Evolutionary conservation across 192 early-diverging fungal genomes (phyloP), one percentile per base, ranked within the genome.

Genomic region (Gonapodya sp.): DNA sequence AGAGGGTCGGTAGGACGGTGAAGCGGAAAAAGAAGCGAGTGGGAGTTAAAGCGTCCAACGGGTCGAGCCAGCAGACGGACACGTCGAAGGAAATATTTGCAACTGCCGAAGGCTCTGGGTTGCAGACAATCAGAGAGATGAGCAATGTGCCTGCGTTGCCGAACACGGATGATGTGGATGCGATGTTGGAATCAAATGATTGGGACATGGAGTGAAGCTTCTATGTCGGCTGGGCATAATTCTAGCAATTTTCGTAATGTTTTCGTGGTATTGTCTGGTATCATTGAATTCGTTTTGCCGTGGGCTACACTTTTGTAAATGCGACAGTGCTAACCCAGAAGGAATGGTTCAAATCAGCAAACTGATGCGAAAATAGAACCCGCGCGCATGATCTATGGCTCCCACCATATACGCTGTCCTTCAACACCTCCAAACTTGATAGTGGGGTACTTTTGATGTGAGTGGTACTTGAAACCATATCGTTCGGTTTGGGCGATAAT

Each of bases 391-490:
- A 96, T 94, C 2, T 88, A 95, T 83, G 46, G 24, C 46, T 64
- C 46, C 24, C 46, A 64, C 46, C 46, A 64, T 64, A 64, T 64
- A 64, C 46, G 46, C 46, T 95, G 94, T n/a, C 96, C 96, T 34
- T 90, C 91, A 0, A 89, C 89, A 0, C 96, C 96, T 79, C 96
- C 95, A 89, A 98, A 98, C 79, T 82, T 87, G 83, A 97, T 96
- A 36, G 93, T 91, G 18, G 90, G 92, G 85, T 98, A 94, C 84
- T 93, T 92, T 80, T 96, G 87, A 79, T 92, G 87, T 8, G 89
- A 92, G 35, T 89, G 83, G 73, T 92, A 92, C 36, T 82, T 81
- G 82, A 81, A 37, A 85, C 83, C 86, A 93, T 92, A 82, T 35
- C 84, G 84, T 73, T 88, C 82, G 36, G 94, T 92, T 16, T 87